phyloP scores from a whole-genome alignment of 352 stramenopile genomes.

The Phytophthora constricta region DNA sequence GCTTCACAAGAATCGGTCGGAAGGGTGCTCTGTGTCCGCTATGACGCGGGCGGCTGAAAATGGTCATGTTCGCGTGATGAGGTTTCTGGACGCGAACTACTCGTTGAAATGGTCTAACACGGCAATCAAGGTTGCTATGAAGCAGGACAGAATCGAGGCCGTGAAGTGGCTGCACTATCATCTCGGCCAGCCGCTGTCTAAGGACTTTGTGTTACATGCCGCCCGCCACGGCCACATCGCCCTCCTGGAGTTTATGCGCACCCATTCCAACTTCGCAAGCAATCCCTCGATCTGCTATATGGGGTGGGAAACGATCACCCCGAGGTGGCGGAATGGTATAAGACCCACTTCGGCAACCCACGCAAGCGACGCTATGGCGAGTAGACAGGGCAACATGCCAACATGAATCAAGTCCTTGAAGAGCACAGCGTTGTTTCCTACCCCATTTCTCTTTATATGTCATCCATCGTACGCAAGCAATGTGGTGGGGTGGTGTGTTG shows the following conservation, averaged over 20 bases:
- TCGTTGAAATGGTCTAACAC: constrained; percentile 20
- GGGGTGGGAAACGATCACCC: constrained; percentile 8
- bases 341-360: constrained; percentile 12
- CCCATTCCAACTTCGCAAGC: not conserved
- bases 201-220: not conserved
- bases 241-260: constrained; percentile 26
- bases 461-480: too few species aligned
- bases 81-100: constrained; percentile 24
- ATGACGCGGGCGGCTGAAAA: constrained; percentile 4
- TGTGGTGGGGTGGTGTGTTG: too few species aligned
- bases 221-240: constrained; percentile 16
- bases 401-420: too few species aligned
- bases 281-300: not conserved
- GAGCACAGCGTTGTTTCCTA: too few species aligned
- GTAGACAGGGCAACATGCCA: too few species aligned
- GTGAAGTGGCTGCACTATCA: constrained; percentile 31
- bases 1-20: constrained; percentile 3
- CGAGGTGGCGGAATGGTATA: constrained; percentile 21
- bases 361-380: too few species aligned
- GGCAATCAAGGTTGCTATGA: constrained; percentile 18
- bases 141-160: constrained; percentile 15
- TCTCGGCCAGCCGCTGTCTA: constrained; percentile 6
- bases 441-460: too few species aligned
- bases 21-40: constrained; percentile 1
- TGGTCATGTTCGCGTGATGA: constrained; percentile 23